Conservation (phyloP, 2,329 filamentous ascomycete species). For the Aspergillus pseudoterreus region DNA sequence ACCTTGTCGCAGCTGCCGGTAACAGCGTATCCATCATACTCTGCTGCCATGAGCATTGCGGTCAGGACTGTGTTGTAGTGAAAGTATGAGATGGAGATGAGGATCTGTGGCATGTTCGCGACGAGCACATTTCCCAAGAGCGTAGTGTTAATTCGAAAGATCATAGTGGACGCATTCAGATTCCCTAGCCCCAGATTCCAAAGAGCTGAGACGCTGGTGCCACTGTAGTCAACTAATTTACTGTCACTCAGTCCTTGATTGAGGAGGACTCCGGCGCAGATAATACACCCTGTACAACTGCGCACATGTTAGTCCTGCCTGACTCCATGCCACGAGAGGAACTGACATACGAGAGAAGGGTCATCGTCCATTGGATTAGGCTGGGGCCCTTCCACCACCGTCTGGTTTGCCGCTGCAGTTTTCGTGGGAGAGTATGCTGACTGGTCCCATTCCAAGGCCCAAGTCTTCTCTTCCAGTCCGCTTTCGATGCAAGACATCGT, state of each 20-base stretch:
- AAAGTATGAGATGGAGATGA: constrained; percentile 31
- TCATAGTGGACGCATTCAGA: not conserved
- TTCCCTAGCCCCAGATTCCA: constrained; percentile 1
- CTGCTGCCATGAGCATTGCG: constrained; percentile 40
- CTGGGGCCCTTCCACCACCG: too few species aligned
- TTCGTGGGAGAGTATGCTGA: too few species aligned
- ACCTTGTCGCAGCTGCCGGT: not conserved
- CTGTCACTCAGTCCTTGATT: not conserved
- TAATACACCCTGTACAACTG: too few species aligned
- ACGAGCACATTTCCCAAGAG: constrained; percentile 10
- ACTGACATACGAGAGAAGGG: too few species aligned
- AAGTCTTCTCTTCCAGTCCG: not conserved
- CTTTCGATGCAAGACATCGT: not conserved
- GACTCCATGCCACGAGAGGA: too few species aligned
- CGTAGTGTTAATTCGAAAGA: not conserved
- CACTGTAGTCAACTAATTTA: not conserved
- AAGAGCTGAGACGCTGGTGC: not conserved
- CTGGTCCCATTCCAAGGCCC: not conserved
- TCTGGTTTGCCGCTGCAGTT: too few species aligned
- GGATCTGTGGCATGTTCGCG: constrained; percentile 28
- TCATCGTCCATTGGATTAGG: too few species aligned
- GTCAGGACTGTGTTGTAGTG: constrained; percentile 38
- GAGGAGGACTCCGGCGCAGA: not conserved
- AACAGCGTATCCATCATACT: constrained; percentile 4
- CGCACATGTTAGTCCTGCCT: too few species aligned